phyloP scores from a whole-genome alignment of 2,329 filamentous ascomycete genomes.

The Talaromyces rugulosus region DNA sequence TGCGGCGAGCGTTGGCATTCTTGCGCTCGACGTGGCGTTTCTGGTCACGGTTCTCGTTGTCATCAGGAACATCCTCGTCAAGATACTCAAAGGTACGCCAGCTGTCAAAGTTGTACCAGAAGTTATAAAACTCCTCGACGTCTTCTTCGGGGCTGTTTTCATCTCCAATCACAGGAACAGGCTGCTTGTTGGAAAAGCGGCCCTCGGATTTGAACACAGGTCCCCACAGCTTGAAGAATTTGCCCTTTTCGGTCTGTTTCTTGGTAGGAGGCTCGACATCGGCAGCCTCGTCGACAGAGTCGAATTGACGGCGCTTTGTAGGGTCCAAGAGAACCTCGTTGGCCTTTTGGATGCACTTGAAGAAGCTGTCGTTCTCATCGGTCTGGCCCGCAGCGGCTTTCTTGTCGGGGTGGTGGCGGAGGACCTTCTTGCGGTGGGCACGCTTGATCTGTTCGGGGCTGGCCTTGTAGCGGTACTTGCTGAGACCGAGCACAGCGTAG shows the following conservation, averaged over 20 bases:
- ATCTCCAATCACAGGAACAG: slow-evolving; percentile 80
- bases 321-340: slow-evolving; percentile 92
- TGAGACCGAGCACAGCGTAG: slow-evolving; percentile 91
- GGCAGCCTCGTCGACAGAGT: slow-evolving; percentile 91
- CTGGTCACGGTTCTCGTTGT: slow-evolving; percentile 98
- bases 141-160: slow-evolving; percentile 82
- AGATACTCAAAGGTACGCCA: slow-evolving; percentile 98
- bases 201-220: slow-evolving; percentile 86
- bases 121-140: slow-evolving; percentile 97
- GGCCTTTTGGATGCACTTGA: slow-evolving; percentile 99
- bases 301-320: slow-evolving; percentile 86
- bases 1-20: slow-evolving; percentile 95
- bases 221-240: slow-evolving; percentile 94
- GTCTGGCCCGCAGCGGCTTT: slow-evolving; percentile 82
- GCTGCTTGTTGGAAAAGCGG: slow-evolving; percentile 87
- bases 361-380: slow-evolving; percentile 92
- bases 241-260: slow-evolving; percentile 79
- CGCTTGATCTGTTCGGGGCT: slow-evolving; percentile 99
- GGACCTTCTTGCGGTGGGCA: slow-evolving; percentile 98
- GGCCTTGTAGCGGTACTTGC: slow-evolving; percentile 86
- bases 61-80: slow-evolving; percentile 96
- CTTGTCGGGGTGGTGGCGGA: slow-evolving; percentile 98
- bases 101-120: slow-evolving; percentile 99
- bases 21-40: slow-evolving; percentile 98
- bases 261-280: slow-evolving; percentile 89